Conservation (phyloP, 2,329 filamentous ascomycete genomes). For the Colletotrichum sp. region DNA sequence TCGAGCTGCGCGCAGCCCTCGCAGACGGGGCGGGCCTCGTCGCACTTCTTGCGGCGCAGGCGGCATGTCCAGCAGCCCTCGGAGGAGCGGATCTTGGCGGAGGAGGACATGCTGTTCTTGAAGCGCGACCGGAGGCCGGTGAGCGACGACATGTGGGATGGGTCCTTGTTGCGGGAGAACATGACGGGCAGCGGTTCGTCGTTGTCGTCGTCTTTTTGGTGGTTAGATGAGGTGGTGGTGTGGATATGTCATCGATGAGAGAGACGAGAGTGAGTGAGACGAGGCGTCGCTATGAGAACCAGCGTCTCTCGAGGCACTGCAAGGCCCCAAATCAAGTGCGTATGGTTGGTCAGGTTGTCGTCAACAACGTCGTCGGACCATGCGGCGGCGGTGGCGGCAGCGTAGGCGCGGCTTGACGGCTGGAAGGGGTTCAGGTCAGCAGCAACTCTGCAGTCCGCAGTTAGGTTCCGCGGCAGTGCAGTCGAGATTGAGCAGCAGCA, state of each 20-base stretch:
- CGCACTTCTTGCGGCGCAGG: conserved; percentile 66
- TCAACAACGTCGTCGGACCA: not conserved
- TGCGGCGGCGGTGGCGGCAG: not conserved
- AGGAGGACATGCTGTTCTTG: conserved; percentile 12
- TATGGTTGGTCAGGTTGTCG: not conserved
- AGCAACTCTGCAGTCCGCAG: not conserved
- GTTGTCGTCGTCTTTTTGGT: not conserved
- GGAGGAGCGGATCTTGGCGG: conserved; percentile 41
- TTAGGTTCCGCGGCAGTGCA: not conserved
- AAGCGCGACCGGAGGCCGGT: conserved; percentile 12
- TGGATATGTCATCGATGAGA: not conserved
- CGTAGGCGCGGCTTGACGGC: not conserved
- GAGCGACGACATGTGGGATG: not conserved
- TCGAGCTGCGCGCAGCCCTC: conserved; percentile 55
- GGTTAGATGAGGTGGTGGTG: not conserved
- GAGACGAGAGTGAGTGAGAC: not conserved
- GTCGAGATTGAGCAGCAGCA: not conserved
- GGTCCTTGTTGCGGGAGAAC: conserved; percentile 15
- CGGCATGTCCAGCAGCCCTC: conserved; percentile 67
- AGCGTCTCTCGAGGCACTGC: not conserved
- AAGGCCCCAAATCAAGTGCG: not conserved
- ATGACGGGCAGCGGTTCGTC: not conserved
- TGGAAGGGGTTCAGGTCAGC: not conserved
- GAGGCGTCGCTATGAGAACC: not conserved
- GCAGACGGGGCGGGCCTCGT: conserved; percentile 58